phyloP scores from a whole-genome alignment of 1,139 yeast genomes.

The Candida albicans region DNA sequence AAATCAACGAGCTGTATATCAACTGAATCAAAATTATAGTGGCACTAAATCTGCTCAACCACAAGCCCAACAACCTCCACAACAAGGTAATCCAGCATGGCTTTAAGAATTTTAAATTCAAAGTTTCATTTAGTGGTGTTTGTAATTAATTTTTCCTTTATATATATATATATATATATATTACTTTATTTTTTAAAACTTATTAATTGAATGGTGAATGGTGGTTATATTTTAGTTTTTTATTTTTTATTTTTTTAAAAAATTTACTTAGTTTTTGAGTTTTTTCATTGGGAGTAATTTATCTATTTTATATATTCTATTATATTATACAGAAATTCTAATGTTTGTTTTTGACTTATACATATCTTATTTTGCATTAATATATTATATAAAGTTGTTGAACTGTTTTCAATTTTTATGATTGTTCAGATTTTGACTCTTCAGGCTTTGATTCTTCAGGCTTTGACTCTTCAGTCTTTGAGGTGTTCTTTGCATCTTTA shows the following conservation, averaged over 20 bases:
- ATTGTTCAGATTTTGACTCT: not conserved
- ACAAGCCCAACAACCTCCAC: slow-evolving; percentile 14
- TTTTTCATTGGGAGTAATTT: not conserved
- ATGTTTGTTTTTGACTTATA: slow-evolving; percentile 1
- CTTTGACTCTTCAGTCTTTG: slow-evolving; percentile 1
- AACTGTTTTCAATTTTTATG: too few species aligned
- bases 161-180: too few species aligned
- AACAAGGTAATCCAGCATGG: slow-evolving; percentile 19
- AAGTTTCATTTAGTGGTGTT: not conserved
- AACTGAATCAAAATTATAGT: slow-evolving; percentile 11
- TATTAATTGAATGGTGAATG: too few species aligned
- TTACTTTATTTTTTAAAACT: not conserved
- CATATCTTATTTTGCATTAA: not conserved
- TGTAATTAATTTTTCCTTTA: not conserved
- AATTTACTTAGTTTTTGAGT: not conserved
- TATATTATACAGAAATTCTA: not conserved
- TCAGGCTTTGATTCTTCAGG: not conserved
- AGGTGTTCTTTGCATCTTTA: not conserved
- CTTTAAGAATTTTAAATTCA: slow-evolving; percentile 10
- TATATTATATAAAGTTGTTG: too few species aligned
- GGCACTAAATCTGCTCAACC: slow-evolving; percentile 13
- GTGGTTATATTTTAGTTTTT: not conserved
- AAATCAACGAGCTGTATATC: slow-evolving; percentile 13
- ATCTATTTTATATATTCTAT: not conserved
- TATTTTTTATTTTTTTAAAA: not conserved